Conservation (phyloP, 2,329 filamentous ascomycete genomes). For the Nigrospora oryzae region DNA sequence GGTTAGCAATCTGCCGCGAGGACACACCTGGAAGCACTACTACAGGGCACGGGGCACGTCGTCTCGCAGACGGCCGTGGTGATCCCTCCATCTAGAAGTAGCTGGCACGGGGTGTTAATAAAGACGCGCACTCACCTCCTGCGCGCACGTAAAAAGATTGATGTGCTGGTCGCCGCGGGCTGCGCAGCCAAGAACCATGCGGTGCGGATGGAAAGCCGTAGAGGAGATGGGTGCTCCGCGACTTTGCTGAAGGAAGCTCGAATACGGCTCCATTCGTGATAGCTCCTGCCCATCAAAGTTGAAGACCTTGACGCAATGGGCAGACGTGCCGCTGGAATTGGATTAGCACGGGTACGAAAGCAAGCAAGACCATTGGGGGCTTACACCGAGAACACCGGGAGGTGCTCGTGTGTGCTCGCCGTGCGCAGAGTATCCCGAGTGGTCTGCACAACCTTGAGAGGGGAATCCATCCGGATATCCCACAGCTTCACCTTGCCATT, state of each 20-base stretch:
- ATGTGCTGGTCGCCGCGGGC: slow-evolving; percentile 83
- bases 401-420: slow-evolving; percentile 88
- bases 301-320: slow-evolving; percentile 84
- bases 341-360: slow-evolving; percentile 15
- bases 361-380: slow-evolving; percentile 25
- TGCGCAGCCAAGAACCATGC: slow-evolving; percentile 81
- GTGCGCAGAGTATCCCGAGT: slow-evolving; percentile 75
- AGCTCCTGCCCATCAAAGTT: slow-evolving; percentile 77
- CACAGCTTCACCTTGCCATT: slow-evolving; percentile 93
- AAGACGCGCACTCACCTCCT: slow-evolving; percentile 17
- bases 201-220: slow-evolving; percentile 92
- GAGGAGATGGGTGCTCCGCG: slow-evolving; percentile 75
- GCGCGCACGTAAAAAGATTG: slow-evolving; percentile 73
- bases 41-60: too few species aligned
- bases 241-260: slow-evolving; percentile 75
- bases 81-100: too few species aligned
- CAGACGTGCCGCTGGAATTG: slow-evolving; percentile 66
- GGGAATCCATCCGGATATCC: slow-evolving; percentile 84
- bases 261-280: slow-evolving; percentile 81
- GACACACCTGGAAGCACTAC: too few species aligned
- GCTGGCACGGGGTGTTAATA: too few species aligned
- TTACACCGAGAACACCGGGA: slow-evolving; percentile 91
- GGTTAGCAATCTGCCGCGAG: too few species aligned
- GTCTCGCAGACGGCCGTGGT: too few species aligned
- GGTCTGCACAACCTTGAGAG: slow-evolving; percentile 64